Evolutionary conservation across 352 stramenopile genomes (phyloP), one percentile per base, ranked within the genome.

Genomic region (Paralagenidium karlingii): DNA sequence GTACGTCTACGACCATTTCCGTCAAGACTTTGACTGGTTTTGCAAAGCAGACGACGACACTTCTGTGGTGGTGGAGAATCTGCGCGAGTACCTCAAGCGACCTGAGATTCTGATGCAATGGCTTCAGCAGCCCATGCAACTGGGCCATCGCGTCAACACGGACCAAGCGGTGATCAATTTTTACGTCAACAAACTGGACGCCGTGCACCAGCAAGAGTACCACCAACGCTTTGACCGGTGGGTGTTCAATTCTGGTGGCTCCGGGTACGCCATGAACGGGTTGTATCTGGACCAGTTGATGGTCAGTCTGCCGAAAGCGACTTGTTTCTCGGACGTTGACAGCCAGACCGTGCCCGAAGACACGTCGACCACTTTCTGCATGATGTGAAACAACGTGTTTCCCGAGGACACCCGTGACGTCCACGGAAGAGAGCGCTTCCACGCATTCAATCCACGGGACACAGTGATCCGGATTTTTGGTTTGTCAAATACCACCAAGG

Each of bases 1-100:
- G 25, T 85, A 86, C 45, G 65, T 85, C n/a, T 64, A 84, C 53
- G 33, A 68, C 24, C 53, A 68, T 47, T 86, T 77, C 32, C 76
- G 71, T 3, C 62, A 89, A 51, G 69, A 76, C 18, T 89, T 68
- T 40, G 71, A 89, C 55, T 89, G 76, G 76, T 86, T 89, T 44
- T 89, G 86, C 57, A 89, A 89, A 44, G 67, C 69, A 0, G 76
- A 89, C 37, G 76, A 89, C 50, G 76, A 89, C 41, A 69, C 76
- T 5, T 89, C 79, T 40, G 69, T 89, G n/a, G 55, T 89, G 21
- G 31, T 86, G 33, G 71, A 89, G 41, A 89, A 89, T 44, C 51
- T 89, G 40, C 55, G 63, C 6, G 43, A 58, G n/a, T 88, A 82
- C 41, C 26, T 88, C 15, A 24, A 29, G 5, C 52, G 67, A 13